Base-by-base conservation (phyloP, 2,329 filamentous ascomycete genomes). In the Exophiala viscosa region DNA sequence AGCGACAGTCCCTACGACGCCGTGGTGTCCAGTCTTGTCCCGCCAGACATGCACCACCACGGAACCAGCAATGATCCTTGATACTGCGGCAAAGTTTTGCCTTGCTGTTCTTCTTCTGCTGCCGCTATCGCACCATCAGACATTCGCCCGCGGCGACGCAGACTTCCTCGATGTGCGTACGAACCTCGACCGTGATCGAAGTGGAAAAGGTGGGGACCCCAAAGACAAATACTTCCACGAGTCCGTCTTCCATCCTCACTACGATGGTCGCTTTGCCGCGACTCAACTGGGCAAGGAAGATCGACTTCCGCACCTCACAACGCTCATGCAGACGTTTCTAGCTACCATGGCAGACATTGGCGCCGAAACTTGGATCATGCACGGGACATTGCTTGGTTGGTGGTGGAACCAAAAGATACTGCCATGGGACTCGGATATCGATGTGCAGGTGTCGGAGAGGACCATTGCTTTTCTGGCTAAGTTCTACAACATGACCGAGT, bases 401-500 rank as follows among this genome's bases (percentile, higher is more conserved):
- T 84, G 78, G 75, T 84, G 81, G 81, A 83, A 82, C 59, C 72
- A 76, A 48, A 75, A 76, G 62, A 76, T 82, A 60, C 74, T 84
- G 67, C 81, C 81, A 2, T 84, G 81, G 81, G 81, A 84, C 62
- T 77, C 75, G 10, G 81, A 84, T 59, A 63, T 83, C 44, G 81
- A 84, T 58, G 78, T 83, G 10, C 78, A 82, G 64, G 73, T 84
- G 13, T 76, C 77, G 5, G 77, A 82, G 62, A 62, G 66, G 10
- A 77, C 77, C 0, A 79, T 83, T 47, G 65, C 72, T n/a, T 79
- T 79, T 64, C 69, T 84, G 5, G 80, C 78, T 8, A 67, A 69
- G 18, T 82, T 80, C 66, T 82, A 83, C 69, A 84, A 84, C 62
- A 82, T 83, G 79, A 82, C 78, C 0, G 73, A 83, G 17, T 78